Evolutionary conservation across 2,329 filamentous ascomycete genomes (phyloP), one percentile per base, ranked within the genome.

Genomic region (Fusarium sp.): DNA sequence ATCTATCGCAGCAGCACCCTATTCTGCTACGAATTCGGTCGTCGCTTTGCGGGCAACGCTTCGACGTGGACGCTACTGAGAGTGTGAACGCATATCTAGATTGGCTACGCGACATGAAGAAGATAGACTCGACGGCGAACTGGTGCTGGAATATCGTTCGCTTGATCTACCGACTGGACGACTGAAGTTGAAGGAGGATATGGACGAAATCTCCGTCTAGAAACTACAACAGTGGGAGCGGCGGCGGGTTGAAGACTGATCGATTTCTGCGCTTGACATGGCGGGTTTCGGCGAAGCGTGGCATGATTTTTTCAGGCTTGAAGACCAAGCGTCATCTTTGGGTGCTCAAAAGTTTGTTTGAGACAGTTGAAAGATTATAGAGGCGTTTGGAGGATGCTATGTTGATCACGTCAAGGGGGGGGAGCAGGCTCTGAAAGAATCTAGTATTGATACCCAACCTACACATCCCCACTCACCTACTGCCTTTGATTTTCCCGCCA

Each of bases 21-120:
- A 85, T 88, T 66, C 77, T 92, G 42, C 76, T 80, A 27, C 81
- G 84, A 24, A 88, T 91, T 66, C 84, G 87, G 45, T 81, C 83
- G 16, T 84, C 85, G 16, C 78, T 88, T 40, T 87, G 86, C 71
- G 86, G 85, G 9, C 80, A 83, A 20, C 77, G 77, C 4, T 89
- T 91, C 69, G 88, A 90, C 66, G 78, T 86, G 18, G 85, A 89
- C 56, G 83, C 84, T n/a, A 78, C 81, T 6, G 81, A 86, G 73
- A 90, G 88, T 16, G 84, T 87, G 1, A 79, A 81, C 5, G 76
- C 89, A 58, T 90, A 90, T 79, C 79, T 91, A 58, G 88, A 90
- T 67, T 92, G 90, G 89, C 82, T 92, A 60, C 80, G 85, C 57
- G 90, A 92, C 75, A 82, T 91, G 72, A 87, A 85, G 75, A 85